Conservation (phyloP, 2,329 filamentous ascomycete species). For the Fusarium torreyae region DNA sequence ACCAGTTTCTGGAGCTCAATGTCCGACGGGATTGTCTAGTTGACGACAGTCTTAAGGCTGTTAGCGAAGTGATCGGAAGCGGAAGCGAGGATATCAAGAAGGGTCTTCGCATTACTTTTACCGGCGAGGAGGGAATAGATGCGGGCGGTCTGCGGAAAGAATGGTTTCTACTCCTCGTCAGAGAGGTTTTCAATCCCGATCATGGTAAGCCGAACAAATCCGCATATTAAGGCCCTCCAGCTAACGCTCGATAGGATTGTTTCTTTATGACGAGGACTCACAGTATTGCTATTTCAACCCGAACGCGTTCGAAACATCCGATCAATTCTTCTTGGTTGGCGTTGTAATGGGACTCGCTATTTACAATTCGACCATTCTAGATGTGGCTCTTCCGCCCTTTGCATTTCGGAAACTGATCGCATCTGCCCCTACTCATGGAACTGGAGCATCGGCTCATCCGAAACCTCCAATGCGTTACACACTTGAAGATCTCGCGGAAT, state of each 20-base stretch:
- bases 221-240: constrained; percentile 21
- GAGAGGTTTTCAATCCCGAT: constrained; percentile 92
- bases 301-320: constrained; percentile 88
- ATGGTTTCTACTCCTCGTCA: constrained; percentile 90
- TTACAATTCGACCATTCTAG: constrained; percentile 94
- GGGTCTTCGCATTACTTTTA: constrained; percentile 86
- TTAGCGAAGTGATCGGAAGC: constrained; percentile 87
- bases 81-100: constrained; percentile 92
- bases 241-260: constrained; percentile 75
- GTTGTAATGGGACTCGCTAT: constrained; percentile 91
- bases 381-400: constrained; percentile 89
- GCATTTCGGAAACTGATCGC: constrained; percentile 89
- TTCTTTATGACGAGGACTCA: constrained; percentile 92
- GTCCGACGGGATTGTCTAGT: constrained; percentile 89
- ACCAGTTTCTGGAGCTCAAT: constrained; percentile 82
- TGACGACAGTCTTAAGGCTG: constrained; percentile 87
- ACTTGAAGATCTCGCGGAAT: constrained; percentile 87
- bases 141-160: constrained; percentile 92
- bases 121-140: constrained; percentile 91
- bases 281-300: constrained; percentile 95
- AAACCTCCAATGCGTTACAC: constrained; percentile 79
- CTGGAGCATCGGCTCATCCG: constrained; percentile 69
- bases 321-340: constrained; percentile 92
- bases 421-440: constrained; percentile 75
- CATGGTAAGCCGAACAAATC: constrained; percentile 74